Percentiles rank a stretch among this genome's conserved stretches.
phyloP scores from a whole-genome alignment of 2,329 filamentous ascomycete genomes.

The Aspergillus hortae region DNA sequence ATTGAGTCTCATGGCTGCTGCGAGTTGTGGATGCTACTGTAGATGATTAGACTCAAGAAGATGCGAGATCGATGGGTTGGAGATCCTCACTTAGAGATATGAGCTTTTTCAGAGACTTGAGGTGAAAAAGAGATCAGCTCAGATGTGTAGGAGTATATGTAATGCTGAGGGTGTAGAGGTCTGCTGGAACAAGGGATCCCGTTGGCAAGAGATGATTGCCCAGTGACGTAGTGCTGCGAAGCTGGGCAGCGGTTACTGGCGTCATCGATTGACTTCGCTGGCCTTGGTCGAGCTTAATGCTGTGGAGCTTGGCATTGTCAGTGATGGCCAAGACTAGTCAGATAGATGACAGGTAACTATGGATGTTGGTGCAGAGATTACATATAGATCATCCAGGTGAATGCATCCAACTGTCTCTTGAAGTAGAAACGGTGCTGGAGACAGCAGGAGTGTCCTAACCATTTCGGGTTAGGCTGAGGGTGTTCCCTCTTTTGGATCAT shows the following conservation, averaged over 20 bases:
- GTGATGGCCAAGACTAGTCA: not conserved
- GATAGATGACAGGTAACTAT: not conserved
- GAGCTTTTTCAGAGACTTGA: too few relatives aligned
- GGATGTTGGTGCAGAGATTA: too few relatives aligned
- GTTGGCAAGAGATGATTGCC: conserved; percentile 24
- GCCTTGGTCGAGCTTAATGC: conserved; percentile 6
- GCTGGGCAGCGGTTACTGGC: conserved; percentile 12
- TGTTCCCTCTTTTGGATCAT: conserved; percentile 7
- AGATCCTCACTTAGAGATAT: not conserved
- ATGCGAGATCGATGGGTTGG: not conserved
- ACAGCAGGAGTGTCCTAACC: conserved; percentile 2
- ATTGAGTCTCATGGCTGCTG: conserved; percentile 69
- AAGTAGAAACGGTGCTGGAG: not conserved
- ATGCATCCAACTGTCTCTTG: too few relatives aligned
- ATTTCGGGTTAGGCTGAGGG: not conserved
- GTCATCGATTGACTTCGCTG: conserved; percentile 13
- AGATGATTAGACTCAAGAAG: not conserved
- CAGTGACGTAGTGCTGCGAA: conserved; percentile 28
- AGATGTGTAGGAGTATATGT: not conserved
- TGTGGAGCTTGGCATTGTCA: not conserved
- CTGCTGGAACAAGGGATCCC: conserved; percentile 3
- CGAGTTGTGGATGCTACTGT: not conserved
- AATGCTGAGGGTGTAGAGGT: not conserved
- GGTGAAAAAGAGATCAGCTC: too few relatives aligned
- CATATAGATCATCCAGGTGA: too few relatives aligned